Conservation (phyloP, 176 grass and related monocot species). For the Avena insularis region DNA sequence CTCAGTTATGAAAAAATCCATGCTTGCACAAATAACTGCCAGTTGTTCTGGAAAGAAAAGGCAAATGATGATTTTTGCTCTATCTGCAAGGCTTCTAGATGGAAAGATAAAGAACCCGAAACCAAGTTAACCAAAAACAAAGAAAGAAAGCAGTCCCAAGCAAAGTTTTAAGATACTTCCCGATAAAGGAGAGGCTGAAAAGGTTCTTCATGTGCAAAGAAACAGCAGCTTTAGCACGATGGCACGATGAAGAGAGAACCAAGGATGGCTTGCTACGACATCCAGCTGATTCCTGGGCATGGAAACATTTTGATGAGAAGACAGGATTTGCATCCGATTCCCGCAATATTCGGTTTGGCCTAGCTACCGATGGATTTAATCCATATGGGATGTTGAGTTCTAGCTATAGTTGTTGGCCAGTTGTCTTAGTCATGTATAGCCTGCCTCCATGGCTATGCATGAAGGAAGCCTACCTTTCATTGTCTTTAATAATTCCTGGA, state of each 20-base stretch:
- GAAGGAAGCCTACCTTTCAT: background rate
- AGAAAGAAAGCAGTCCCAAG: background rate
- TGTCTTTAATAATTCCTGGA: conserved; percentile 29
- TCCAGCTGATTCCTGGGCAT: conserved; percentile 10
- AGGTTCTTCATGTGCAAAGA: conserved; percentile 33
- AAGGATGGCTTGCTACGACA: background rate
- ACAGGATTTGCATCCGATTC: background rate
- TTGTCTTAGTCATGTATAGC: conserved; percentile 33
- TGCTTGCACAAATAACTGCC: conserved; percentile 21
- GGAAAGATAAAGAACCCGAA: background rate
- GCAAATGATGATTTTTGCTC: conserved; percentile 19
- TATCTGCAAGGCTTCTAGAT: conserved; percentile 24
- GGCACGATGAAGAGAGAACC: conserved; percentile 16
- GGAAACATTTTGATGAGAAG: conserved; percentile 14
- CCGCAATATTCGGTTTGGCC: background rate
- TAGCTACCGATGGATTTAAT: conserved; percentile 34
- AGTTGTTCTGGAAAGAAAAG: conserved; percentile 17
- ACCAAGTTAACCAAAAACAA: conserved; percentile 24
- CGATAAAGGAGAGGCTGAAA: conserved; percentile 15
- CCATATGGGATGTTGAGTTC: conserved; percentile 19
- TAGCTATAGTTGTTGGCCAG: conserved; percentile 8
- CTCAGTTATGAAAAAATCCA: background rate
- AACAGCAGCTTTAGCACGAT: background rate
- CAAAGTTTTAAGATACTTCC: conserved; percentile 21
- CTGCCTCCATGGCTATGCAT: conserved; percentile 30